Evolutionary conservation across 2,329 filamentous ascomycete genomes (phyloP).

Genomic region (Teratosphaeria pseudoeucalypti): DNA sequence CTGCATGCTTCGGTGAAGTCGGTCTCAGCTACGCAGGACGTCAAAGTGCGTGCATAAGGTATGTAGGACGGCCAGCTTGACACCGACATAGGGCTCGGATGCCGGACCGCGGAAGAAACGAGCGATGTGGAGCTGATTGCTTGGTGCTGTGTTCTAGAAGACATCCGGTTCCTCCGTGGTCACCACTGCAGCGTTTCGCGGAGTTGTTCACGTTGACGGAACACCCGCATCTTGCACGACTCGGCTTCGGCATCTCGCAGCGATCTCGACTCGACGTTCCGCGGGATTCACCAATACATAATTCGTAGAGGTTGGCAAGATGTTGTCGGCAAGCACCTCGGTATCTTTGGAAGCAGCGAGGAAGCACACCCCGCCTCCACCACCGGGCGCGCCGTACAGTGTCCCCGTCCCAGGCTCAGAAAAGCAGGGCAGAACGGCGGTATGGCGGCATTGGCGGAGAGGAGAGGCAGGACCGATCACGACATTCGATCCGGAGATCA

Average conservation of each 20-base stretch:
- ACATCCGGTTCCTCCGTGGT: not conserved
- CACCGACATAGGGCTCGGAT: not conserved
- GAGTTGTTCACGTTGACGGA: not conserved
- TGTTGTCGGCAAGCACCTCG: slow-evolving; percentile 2
- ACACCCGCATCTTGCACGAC: not conserved
- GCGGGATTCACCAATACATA: not conserved
- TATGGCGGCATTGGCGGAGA: slow-evolving; percentile 79
- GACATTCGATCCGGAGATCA: slow-evolving; percentile 54
- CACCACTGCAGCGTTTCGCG: not conserved
- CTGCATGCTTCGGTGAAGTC: not conserved
- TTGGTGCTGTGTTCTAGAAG: not conserved
- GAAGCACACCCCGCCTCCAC: slow-evolving; percentile 53
- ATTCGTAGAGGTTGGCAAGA: not conserved
- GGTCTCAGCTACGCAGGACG: not conserved
- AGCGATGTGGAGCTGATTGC: not conserved
- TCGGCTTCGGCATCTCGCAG: not conserved
- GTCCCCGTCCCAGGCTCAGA: slow-evolving; percentile 66
- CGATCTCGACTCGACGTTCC: not conserved
- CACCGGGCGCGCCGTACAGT: slow-evolving; percentile 67
- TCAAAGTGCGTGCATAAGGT: not conserved
- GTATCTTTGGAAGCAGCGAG: slow-evolving; percentile 19
- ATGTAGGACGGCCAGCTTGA: not conserved
- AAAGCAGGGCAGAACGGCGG: slow-evolving; percentile 57
- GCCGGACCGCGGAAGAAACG: not conserved
- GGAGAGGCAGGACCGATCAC: slow-evolving; percentile 57